A percentile compares a stretch with the other conserved stretches of the same genome.
Evolutionary conservation across 1,284 basidiomycete species (phyloP).

Genomic region (Tilletia caries): DNA sequence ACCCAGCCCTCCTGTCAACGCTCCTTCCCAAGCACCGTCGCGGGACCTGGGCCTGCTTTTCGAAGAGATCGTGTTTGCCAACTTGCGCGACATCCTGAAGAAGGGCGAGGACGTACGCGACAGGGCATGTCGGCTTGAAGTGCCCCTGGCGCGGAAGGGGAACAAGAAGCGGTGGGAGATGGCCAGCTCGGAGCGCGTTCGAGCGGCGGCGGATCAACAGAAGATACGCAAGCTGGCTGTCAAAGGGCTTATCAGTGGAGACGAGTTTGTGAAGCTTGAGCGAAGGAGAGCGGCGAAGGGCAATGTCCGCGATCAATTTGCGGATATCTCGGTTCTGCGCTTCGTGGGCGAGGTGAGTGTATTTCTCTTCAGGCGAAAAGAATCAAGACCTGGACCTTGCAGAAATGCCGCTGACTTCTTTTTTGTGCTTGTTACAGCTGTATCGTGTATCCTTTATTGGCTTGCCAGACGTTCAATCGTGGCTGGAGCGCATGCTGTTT

Average conservation of each 20-base stretch:
- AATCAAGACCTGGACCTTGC: not conserved
- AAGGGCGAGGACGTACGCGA: not conserved
- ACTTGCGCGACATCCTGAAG: conserved; percentile 11
- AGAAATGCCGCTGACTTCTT: too few relatives aligned
- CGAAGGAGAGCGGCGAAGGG: conserved; percentile 17
- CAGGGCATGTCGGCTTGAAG: not conserved
- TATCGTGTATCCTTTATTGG: conserved; percentile 14
- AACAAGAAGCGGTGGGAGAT: conserved; percentile 15
- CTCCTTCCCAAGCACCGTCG: not conserved
- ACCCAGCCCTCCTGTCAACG: conserved; percentile 9
- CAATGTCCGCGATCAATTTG: conserved; percentile 16
- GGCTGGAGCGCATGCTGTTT: conserved; percentile 40
- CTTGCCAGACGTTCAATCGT: conserved; percentile 18
- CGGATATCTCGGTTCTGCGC: conserved; percentile 13
- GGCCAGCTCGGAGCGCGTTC: conserved; percentile 12
- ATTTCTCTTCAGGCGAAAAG: not conserved
- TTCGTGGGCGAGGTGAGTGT: conserved; percentile 23
- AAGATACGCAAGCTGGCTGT: conserved; percentile 13
- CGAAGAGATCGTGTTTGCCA: not conserved
- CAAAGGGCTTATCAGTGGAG: conserved; percentile 17
- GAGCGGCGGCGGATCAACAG: not conserved
- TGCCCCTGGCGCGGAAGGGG: conserved; percentile 16
- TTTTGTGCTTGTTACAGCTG: too few relatives aligned
- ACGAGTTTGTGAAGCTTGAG: conserved; percentile 16
- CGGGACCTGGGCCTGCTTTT: not conserved